These are phyloP conservation scores for Eimeria tenella DNA, from an alignment of 169 alveolate genomes.

Conservation along the genomic window DNA sequence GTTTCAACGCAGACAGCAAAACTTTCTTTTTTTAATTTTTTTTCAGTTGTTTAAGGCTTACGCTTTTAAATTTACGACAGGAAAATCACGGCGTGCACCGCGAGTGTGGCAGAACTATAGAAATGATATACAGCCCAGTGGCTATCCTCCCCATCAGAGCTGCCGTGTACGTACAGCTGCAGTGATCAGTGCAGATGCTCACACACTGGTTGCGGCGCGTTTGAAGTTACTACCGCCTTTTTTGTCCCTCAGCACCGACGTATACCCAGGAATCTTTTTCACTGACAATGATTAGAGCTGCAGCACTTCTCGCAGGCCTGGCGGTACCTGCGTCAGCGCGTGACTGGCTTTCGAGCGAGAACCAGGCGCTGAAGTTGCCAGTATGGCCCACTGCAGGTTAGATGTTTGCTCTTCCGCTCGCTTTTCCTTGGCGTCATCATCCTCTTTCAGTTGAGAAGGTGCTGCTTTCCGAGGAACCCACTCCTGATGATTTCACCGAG, in stretches of 20 bases:
- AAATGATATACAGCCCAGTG: no score
- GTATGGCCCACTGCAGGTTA: constrained; percentile 58
- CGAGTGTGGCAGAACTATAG: no score
- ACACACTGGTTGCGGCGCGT: not conserved
- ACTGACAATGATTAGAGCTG: constrained; percentile 54
- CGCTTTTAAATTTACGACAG: no score
- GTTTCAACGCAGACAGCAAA: not conserved
- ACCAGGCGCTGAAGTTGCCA: constrained; percentile 69
- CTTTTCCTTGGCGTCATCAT: not conserved
- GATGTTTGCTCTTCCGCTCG: not conserved
- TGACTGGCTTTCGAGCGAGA: constrained; percentile 69
- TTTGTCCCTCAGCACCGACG: constrained; percentile 23
- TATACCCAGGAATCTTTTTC: not conserved
- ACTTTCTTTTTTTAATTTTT: not conserved
- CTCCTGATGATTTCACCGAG: constrained; percentile 75
- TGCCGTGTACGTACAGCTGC: constrained; percentile 50
- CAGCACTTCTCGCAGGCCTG: constrained; percentile 60
- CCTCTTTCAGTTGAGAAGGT: constrained; percentile 48
- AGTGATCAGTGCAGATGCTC: not conserved
- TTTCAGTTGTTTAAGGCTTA: not conserved
- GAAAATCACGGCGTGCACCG: not conserved
- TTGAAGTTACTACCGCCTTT: constrained; percentile 45
- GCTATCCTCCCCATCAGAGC: not conserved
- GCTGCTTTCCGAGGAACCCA: constrained; percentile 67
- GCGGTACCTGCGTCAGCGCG: constrained; percentile 70